These are phyloP conservation scores for Phaeotremella fagi DNA, from an alignment of 768 basidiomycete species.

Conservation along the genomic window DNA sequence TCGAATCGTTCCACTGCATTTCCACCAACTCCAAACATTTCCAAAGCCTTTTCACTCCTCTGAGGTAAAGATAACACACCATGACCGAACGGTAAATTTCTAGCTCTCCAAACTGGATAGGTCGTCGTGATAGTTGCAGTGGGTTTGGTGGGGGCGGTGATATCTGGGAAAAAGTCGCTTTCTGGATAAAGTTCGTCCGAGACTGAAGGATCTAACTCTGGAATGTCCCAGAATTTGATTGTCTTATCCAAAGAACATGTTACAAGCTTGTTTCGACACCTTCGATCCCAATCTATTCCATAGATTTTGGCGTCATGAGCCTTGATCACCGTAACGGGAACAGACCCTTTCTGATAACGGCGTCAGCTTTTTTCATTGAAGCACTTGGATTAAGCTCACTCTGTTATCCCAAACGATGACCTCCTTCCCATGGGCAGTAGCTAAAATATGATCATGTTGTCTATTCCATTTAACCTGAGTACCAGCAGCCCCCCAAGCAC, in stretches of 20 bases:
- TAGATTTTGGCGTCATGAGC: constrained; percentile 92
- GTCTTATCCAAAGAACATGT: constrained; percentile 94
- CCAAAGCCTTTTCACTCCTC: constrained; percentile 72
- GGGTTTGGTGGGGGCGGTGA: constrained; percentile 34
- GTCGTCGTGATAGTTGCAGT: constrained; percentile 57
- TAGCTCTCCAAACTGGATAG: constrained; percentile 92
- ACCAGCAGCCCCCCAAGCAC: constrained; percentile 57
- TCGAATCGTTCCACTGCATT: constrained; percentile 64
- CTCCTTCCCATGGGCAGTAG: constrained; percentile 80
- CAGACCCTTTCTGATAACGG: constrained; percentile 78
- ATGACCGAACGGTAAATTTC: constrained; percentile 84
- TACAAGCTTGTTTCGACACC: constrained; percentile 67
- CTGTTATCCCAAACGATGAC: constrained; percentile 93
- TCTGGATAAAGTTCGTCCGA: background rate
- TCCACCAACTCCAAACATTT: constrained; percentile 64
- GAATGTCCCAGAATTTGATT: constrained; percentile 78
- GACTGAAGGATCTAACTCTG: constrained; percentile 23
- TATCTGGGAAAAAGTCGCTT: constrained; percentile 15
- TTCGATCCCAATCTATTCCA: constrained; percentile 92
- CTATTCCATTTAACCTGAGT: constrained; percentile 98
- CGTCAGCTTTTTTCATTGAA: too few relatives aligned
- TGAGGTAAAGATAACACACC: constrained; percentile 86
- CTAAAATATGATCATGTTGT: constrained; percentile 75
- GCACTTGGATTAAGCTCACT: constrained; percentile 53
- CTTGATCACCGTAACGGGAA: constrained; percentile 66